Conservation (phyloP, 139 green algal genomes). For the Coelastrella sp. region DNA sequence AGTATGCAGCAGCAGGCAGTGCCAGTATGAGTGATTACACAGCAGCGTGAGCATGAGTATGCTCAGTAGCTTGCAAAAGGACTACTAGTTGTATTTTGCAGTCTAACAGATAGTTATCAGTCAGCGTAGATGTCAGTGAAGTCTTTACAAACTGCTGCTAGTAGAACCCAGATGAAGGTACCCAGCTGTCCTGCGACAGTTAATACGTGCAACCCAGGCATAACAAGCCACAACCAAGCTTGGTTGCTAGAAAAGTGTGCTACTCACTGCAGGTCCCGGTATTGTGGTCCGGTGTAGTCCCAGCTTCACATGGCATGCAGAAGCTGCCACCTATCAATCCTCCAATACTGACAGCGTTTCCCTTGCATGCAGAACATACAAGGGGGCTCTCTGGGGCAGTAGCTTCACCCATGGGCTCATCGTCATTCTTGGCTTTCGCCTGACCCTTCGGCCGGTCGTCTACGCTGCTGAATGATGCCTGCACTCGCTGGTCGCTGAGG, state of each 20-base stretch:
- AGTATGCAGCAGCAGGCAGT: too few species aligned
- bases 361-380: constrained; percentile 13
- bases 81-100: too few species aligned
- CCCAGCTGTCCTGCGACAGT: too few species aligned
- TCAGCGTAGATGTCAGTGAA: too few species aligned
- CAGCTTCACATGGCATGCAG: constrained; percentile 35
- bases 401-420: neutral
- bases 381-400: neutral
- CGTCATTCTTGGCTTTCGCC: neutral
- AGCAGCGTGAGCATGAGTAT: too few species aligned
- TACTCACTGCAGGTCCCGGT: constrained; percentile 14
- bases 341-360: neutral
- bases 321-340: constrained; percentile 31
- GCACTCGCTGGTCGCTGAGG: neutral
- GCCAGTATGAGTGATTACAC: too few species aligned
- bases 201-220: too few species aligned
- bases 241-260: neutral
- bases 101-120: too few species aligned
- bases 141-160: too few species aligned
- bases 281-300: neutral
- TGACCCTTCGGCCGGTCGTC: neutral
- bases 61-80: too few species aligned
- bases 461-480: neutral
- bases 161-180: too few species aligned
- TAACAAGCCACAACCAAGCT: too few species aligned